Conservation (phyloP, 2,329 filamentous ascomycete species). For the Dactylella cylindrospora region DNA sequence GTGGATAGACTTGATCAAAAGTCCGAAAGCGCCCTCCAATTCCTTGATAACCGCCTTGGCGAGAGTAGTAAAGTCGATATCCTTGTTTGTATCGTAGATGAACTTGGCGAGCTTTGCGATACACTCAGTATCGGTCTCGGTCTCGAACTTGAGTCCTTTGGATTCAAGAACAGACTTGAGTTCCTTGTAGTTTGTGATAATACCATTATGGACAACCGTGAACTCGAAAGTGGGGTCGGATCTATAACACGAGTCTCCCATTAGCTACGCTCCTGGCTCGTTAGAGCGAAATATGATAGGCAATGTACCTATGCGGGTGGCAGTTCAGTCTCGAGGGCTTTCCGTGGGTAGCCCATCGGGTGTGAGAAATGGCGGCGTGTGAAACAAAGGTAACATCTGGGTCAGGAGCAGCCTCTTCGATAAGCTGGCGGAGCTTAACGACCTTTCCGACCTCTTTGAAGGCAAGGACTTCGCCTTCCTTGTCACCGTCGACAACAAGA, state of each 20-base stretch:
- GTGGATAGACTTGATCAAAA: conserved; percentile 97
- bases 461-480: conserved; percentile 95
- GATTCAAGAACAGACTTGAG: conserved; percentile 85
- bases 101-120: conserved; percentile 99
- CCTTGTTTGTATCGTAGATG: conserved; percentile 90
- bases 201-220: conserved; percentile 96
- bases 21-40: conserved; percentile 94
- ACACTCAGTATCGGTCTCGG: conserved; percentile 97
- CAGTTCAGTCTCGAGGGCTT: conserved; percentile 92
- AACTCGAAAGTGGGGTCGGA: conserved; percentile 90
- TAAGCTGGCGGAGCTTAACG: conserved; percentile 89
- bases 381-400: conserved; percentile 93
- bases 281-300: neutral
- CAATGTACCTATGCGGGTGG: conserved; percentile 87
- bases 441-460: conserved; percentile 99
- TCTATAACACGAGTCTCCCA: conserved; percentile 29
- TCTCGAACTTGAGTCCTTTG: conserved; percentile 99
- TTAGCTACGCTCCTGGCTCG: neutral
- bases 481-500: conserved; percentile 93
- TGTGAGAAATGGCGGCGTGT: conserved; percentile 98
- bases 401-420: conserved; percentile 79
- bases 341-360: conserved; percentile 97
- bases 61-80: conserved; percentile 92
- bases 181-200: conserved; percentile 99
- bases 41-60: conserved; percentile 98